These are phyloP conservation scores for Penicillium bialowiezense DNA, from an alignment of 495 filamentous ascomycete genomes.

Conservation along the genomic window DNA sequence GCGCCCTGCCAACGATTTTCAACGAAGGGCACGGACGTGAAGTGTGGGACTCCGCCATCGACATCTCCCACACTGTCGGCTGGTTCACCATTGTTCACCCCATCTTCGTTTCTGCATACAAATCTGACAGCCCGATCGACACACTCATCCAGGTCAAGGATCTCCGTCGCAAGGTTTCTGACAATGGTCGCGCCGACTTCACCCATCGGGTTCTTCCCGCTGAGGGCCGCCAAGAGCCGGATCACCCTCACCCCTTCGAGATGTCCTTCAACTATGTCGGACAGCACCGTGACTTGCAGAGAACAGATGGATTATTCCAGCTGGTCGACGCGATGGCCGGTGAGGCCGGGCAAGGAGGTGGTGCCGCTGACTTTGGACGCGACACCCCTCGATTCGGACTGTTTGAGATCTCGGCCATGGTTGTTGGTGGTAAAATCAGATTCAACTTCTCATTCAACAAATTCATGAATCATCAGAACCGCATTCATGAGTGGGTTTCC, in stretches of 20 bases:
- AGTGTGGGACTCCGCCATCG: constrained; percentile 46
- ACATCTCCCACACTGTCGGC: constrained; percentile 58
- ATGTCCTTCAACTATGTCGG: constrained; percentile 71
- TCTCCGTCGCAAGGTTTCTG: constrained; percentile 36
- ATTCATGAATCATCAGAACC: constrained; percentile 54
- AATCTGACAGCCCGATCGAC: constrained; percentile 31
- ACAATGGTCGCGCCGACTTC: constrained; percentile 53
- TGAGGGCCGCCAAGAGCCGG: constrained; percentile 35
- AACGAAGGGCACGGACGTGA: constrained; percentile 59
- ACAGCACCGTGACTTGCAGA: constrained; percentile 59
- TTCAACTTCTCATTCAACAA: constrained; percentile 64
- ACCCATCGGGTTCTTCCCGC: constrained; percentile 45
- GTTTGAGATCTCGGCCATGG: constrained; percentile 62
- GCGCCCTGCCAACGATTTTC: constrained; percentile 51
- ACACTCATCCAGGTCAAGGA: constrained; percentile 47
- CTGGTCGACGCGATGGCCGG: constrained; percentile 51
- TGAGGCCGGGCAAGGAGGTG: constrained; percentile 41
- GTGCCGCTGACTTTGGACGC: constrained; percentile 56
- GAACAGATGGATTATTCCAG: constrained; percentile 59
- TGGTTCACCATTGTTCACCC: constrained; percentile 62
- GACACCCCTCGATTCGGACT: constrained; percentile 59
- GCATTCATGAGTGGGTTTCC: constrained; percentile 57
- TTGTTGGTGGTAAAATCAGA: constrained; percentile 58
- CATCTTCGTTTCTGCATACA: constrained; percentile 27
- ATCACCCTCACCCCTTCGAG: constrained; percentile 60